phyloP scores from a whole-genome alignment of 2,329 filamentous ascomycete genomes.

The Pseudocercospora pini-densiflorae region DNA sequence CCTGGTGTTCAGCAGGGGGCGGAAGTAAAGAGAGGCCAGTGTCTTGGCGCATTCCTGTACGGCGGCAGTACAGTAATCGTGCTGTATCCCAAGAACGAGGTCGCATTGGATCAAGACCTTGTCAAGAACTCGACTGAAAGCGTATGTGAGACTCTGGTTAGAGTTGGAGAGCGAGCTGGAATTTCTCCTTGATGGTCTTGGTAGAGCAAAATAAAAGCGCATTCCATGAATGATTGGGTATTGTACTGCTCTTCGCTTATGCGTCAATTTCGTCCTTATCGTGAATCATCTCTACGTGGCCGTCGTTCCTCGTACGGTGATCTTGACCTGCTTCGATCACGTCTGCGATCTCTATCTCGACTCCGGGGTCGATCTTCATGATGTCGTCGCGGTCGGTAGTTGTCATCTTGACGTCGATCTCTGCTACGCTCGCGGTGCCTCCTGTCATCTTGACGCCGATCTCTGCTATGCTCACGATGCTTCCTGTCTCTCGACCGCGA shows the following conservation, averaged over 20 bases:
- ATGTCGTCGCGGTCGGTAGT: slow-evolving; percentile 16
- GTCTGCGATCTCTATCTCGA: slow-evolving; percentile 19
- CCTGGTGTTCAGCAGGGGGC: slow-evolving; percentile 40
- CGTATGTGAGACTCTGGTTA: slow-evolving; percentile 46
- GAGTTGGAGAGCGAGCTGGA: slow-evolving; percentile 45
- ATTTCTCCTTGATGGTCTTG: background rate
- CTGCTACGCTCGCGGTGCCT: slow-evolving; percentile 27
- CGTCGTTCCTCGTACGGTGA: slow-evolving; percentile 28
- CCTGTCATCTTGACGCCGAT: slow-evolving; percentile 20
- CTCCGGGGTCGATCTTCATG: slow-evolving; percentile 22
- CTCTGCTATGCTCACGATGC: slow-evolving; percentile 28
- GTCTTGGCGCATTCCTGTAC: slow-evolving; percentile 48
- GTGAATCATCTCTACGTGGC: slow-evolving; percentile 24
- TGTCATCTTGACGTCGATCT: slow-evolving; percentile 20
- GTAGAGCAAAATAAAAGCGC: background rate
- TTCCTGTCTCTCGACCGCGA: slow-evolving; percentile 29
- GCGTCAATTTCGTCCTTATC: slow-evolving; percentile 6
- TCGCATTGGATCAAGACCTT: slow-evolving; percentile 46
- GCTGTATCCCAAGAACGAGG: slow-evolving; percentile 43
- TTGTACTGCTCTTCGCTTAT: background rate
- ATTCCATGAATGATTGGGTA: background rate
- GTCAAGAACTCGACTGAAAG: slow-evolving; percentile 44
- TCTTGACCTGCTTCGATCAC: slow-evolving; percentile 25
- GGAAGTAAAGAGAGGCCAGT: slow-evolving; percentile 45
- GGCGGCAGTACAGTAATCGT: slow-evolving; percentile 51